Conservation (phyloP, 305 asterid genomes). For the Ilex paraguariensis region DNA sequence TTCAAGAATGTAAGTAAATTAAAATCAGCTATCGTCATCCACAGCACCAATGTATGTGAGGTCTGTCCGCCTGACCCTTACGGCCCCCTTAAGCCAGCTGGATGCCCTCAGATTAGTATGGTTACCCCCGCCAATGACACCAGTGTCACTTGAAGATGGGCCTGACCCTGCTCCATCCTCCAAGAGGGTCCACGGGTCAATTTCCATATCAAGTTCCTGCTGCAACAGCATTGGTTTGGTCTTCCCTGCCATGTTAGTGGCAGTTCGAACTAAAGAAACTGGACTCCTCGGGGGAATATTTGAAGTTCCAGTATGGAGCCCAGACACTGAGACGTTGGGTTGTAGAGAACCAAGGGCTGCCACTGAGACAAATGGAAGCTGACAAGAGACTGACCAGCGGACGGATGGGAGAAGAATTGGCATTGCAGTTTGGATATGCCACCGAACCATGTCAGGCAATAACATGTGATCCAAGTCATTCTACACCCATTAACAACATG, state of each 20-base stretch:
- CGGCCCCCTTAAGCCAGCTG: slow-evolving; percentile 75
- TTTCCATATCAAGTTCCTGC: slow-evolving; percentile 55
- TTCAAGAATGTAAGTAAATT: slow-evolving; percentile 20
- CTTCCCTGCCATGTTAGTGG: slow-evolving; percentile 42
- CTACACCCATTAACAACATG: slow-evolving; percentile 37
- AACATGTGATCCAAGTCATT: slow-evolving; percentile 85
- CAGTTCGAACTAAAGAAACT: slow-evolving; percentile 44
- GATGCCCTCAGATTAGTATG: slow-evolving; percentile 72
- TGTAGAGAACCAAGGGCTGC: slow-evolving; percentile 60
- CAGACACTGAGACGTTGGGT: slow-evolving; percentile 54
- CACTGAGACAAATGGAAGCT: slow-evolving; percentile 64
- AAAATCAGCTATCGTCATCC: slow-evolving; percentile 83
- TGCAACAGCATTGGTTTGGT: slow-evolving; percentile 35
- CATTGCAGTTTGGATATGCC: slow-evolving; percentile 93
- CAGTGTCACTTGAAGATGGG: slow-evolving; percentile 52
- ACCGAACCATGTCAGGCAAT: slow-evolving; percentile 71
- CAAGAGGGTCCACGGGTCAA: slow-evolving; percentile 84
- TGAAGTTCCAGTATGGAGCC: slow-evolving; percentile 35
- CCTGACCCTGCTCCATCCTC: slow-evolving; percentile 89
- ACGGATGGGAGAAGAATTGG: slow-evolving; percentile 58
- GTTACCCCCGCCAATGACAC: slow-evolving; percentile 44
- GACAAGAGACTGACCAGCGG: slow-evolving; percentile 61
- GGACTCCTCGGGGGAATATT: slow-evolving; percentile 47
- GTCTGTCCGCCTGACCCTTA: slow-evolving; percentile 78
- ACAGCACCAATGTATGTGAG: slow-evolving; percentile 81